phyloP scores from a whole-genome alignment of 805 yeast species.

The Lachancea lanzarotensis region DNA sequence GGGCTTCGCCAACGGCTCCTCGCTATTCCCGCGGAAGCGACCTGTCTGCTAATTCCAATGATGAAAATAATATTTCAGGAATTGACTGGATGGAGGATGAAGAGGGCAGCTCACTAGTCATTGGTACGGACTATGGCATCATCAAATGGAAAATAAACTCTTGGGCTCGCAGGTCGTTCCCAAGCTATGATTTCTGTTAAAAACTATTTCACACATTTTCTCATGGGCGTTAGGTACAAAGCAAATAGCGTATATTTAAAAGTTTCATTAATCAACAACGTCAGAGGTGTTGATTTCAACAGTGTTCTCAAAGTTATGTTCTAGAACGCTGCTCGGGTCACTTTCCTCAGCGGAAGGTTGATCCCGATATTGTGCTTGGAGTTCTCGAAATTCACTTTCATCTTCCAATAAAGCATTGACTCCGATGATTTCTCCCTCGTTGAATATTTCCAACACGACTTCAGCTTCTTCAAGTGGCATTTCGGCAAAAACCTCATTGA shows the following conservation, averaged over 20 bases:
- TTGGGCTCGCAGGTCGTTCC: conserved; percentile 55
- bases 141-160: conserved; percentile 64
- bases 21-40: conserved; percentile 2
- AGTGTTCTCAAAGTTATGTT: conserved; percentile 8
- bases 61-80: conserved; percentile 52
- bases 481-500: conserved; percentile 73
- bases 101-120: conserved; percentile 46
- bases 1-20: neutral
- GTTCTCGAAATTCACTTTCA: conserved; percentile 59
- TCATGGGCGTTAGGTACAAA: neutral
- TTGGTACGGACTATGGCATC: conserved; percentile 64
- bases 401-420: conserved; percentile 70
- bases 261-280: conserved; percentile 32
- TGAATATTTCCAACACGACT: conserved; percentile 59
- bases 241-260: neutral
- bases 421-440: conserved; percentile 77
- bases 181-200: conserved; percentile 42
- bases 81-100: conserved; percentile 49
- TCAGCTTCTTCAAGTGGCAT: conserved; percentile 79
- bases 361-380: conserved; percentile 40
- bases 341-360: conserved; percentile 12
- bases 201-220: neutral
- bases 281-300: conserved; percentile 30
- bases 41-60: conserved; percentile 14
- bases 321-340: conserved; percentile 14